Percentiles rank a stretch among this genome's conserved stretches.
Conservation (phyloP, 441 rosid genomes). For the Hura crepitans region DNA sequence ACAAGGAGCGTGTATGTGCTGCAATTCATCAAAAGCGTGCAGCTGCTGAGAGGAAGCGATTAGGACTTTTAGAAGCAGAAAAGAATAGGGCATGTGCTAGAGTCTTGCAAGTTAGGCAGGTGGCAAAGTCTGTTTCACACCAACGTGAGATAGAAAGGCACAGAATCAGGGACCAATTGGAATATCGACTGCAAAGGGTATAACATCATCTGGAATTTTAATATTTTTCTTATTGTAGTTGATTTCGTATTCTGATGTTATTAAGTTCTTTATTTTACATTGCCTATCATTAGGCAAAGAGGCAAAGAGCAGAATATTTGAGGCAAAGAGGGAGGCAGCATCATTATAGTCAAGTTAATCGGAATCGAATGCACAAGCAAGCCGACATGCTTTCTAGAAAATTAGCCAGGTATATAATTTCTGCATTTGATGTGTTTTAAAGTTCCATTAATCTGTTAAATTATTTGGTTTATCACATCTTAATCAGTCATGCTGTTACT, state of each 20-base stretch:
- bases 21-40: slow-evolving; percentile 84
- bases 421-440: neutral
- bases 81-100: slow-evolving; percentile 81
- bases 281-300: slow-evolving; percentile 55
- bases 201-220: slow-evolving; percentile 3
- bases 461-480: neutral
- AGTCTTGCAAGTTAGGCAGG: slow-evolving; percentile 60
- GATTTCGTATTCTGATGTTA: neutral
- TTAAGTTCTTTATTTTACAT: neutral
- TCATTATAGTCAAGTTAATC: slow-evolving; percentile 42
- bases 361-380: slow-evolving; percentile 54
- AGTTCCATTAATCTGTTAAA: neutral
- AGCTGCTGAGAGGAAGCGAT: slow-evolving; percentile 91
- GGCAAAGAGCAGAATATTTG: slow-evolving; percentile 86
- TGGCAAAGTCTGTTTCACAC: slow-evolving; percentile 63
- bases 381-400: slow-evolving; percentile 76
- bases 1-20: slow-evolving; percentile 77
- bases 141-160: slow-evolving; percentile 93
- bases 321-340: slow-evolving; percentile 70
- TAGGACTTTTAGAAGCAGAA: slow-evolving; percentile 84
- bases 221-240: neutral
- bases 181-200: slow-evolving; percentile 85
- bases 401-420: slow-evolving; percentile 44
- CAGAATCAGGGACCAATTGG: slow-evolving; percentile 73
- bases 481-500: neutral